These are phyloP conservation scores for Vaccinium vitisidaea DNA, from an alignment of 148 eudicot genomes.

Conservation along the genomic window DNA sequence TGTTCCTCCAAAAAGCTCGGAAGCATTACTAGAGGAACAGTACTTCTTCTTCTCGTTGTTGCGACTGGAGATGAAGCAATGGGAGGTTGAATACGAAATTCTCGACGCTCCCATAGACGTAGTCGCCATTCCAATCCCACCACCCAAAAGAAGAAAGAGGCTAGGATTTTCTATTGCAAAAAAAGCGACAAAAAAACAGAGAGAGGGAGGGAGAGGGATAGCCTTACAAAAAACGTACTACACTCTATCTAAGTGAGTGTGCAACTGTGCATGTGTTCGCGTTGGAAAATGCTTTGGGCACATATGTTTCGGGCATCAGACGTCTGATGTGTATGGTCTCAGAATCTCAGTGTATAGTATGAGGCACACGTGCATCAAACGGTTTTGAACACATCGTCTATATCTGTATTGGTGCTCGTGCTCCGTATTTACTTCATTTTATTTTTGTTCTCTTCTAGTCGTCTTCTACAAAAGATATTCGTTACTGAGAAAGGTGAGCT, in stretches of 20 bases:
- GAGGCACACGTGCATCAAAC: not conserved
- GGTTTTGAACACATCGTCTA: not conserved
- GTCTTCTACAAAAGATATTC: not conserved
- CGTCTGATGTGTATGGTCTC: no score
- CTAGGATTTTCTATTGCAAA: not conserved
- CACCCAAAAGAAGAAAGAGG: not conserved
- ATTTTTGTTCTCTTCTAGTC: not conserved
- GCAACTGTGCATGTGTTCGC: not conserved
- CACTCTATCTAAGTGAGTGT: not conserved
- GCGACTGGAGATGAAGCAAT: not conserved
- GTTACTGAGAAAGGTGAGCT: not conserved
- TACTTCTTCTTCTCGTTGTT: not conserved
- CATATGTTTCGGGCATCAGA: not conserved
- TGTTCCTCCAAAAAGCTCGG: not conserved
- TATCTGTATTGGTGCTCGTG: not conserved
- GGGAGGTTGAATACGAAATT: not conserved
- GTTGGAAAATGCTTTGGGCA: no score
- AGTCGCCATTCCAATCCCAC: not conserved
- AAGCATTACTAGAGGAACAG: not conserved
- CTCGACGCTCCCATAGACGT: not conserved
- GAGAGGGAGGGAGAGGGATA: not conserved
- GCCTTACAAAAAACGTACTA: not conserved
- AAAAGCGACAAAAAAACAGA: not conserved
- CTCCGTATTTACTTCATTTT: not conserved
- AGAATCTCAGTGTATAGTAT: no score